Evolutionary conservation across 2,329 filamentous ascomycete genomes (phyloP).

Genomic region (Fusarium napiforme): DNA sequence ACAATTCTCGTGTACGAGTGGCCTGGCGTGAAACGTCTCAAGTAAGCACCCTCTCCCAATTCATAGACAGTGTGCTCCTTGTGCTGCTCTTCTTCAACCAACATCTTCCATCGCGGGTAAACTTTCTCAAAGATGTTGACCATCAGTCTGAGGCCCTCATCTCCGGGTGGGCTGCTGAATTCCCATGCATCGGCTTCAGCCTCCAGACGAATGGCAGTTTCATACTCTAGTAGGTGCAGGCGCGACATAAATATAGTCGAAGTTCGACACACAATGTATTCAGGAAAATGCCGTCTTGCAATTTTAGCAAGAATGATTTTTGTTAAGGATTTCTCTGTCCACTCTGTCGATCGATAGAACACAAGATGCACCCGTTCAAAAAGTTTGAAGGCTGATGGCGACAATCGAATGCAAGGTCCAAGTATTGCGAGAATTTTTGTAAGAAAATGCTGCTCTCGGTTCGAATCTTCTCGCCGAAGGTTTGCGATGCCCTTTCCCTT

Average conservation of each 20-base stretch:
- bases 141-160: constrained; percentile 73
- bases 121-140: constrained; percentile 78
- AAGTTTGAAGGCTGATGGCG: constrained; percentile 75
- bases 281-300: constrained; percentile 85
- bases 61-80: constrained; percentile 84
- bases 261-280: constrained; percentile 90
- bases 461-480: constrained; percentile 56
- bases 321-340: constrained; percentile 96
- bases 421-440: constrained; percentile 80
- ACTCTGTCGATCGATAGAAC: constrained; percentile 95
- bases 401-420: constrained; percentile 86
- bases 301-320: constrained; percentile 95
- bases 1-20: constrained; percentile 95
- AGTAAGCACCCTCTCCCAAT: constrained; percentile 85
- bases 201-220: constrained; percentile 84
- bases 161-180: constrained; percentile 75
- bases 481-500: constrained; percentile 3
- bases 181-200: constrained; percentile 87
- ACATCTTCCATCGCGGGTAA: constrained; percentile 80
- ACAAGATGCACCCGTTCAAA: constrained; percentile 96
- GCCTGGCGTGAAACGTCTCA: constrained; percentile 88
- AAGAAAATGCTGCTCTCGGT: constrained; percentile 79
- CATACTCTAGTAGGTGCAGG: constrained; percentile 83
- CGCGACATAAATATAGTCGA: constrained; percentile 88
- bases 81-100: constrained; percentile 78